Conservation (phyloP, 495 filamentous ascomycete genomes). For the Stereocaulon alpinum region DNA sequence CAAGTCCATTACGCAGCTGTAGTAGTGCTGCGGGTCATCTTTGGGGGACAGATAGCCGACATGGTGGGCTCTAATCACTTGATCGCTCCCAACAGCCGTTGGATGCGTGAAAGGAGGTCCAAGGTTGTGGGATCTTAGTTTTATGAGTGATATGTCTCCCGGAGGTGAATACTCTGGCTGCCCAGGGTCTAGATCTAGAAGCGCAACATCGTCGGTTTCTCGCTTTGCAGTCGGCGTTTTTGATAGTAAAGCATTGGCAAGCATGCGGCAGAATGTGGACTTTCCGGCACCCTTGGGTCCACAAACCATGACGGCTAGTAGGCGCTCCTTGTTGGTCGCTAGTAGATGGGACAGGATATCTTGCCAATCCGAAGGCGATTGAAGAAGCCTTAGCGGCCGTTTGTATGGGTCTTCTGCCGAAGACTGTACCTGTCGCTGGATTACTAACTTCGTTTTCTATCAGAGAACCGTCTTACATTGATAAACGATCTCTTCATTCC, state of each 20-base stretch:
- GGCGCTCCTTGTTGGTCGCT: slow-evolving; percentile 33
- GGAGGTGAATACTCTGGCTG: slow-evolving; percentile 74
- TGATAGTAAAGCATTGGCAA: slow-evolving; percentile 65
- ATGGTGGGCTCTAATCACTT: slow-evolving; percentile 55
- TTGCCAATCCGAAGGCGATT: slow-evolving; percentile 58
- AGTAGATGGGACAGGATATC: slow-evolving; percentile 31
- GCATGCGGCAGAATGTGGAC: slow-evolving; percentile 70
- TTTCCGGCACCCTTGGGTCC: slow-evolving; percentile 81
- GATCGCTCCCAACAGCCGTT: slow-evolving; percentile 27
- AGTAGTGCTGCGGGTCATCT: slow-evolving; percentile 60
- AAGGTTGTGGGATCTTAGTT: slow-evolving; percentile 53
- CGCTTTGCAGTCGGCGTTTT: slow-evolving; percentile 24
- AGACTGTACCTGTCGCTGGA: slow-evolving; percentile 30
- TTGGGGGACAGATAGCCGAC: slow-evolving; percentile 61
- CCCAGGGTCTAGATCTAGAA: slow-evolving; percentile 75
- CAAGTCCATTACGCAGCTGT: slow-evolving; percentile 57
- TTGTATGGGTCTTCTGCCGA: slow-evolving; percentile 40
- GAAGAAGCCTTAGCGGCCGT: slow-evolving; percentile 47
- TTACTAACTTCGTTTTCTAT: slow-evolving; percentile 11
- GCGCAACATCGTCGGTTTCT: slow-evolving; percentile 38
- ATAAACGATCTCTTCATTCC: slow-evolving; percentile 4
- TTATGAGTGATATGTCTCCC: slow-evolving; percentile 64
- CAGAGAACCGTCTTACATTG: neutral
- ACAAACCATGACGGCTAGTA: slow-evolving; percentile 49
- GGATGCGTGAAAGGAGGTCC: slow-evolving; percentile 70